phyloP scores from a whole-genome alignment of 306 rosid species.

The Vigna radiata region DNA sequence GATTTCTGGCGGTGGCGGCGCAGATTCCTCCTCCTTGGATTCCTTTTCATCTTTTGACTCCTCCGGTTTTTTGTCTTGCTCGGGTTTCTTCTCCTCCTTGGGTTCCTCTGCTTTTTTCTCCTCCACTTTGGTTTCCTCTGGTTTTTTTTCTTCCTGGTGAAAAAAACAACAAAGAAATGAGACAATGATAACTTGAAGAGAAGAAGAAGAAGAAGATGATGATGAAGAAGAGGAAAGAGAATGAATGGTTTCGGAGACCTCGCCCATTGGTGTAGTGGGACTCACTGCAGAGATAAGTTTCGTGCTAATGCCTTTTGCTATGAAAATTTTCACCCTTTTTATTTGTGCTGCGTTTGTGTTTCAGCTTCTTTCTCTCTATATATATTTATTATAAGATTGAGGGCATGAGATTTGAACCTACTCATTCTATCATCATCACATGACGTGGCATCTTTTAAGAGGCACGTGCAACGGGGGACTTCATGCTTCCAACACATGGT shows the following conservation, averaged over 20 bases:
- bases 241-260: conserved; percentile 47
- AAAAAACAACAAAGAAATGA: conserved; percentile 2
- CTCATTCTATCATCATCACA: conserved; percentile 40
- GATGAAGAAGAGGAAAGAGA: background rate
- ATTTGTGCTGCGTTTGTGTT: background rate
- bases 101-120: conserved; percentile 38
- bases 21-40: conserved; percentile 31
- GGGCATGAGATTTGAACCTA: conserved; percentile 54
- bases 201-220: background rate
- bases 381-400: background rate
- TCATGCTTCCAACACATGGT: conserved; percentile 50
- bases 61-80: conserved; percentile 39
- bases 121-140: conserved; percentile 50
- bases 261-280: conserved; percentile 57
- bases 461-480: conserved; percentile 66
- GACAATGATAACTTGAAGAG: background rate
- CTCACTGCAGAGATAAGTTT: conserved; percentile 33
- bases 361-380: background rate
- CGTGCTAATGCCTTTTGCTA: background rate
- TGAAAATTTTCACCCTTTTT: background rate
- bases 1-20: conserved; percentile 68
- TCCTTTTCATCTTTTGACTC: conserved; percentile 48
- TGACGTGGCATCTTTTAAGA: conserved; percentile 65
- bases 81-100: conserved; percentile 16
- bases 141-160: conserved; percentile 54